phyloP scores from a whole-genome alignment of 2,329 filamentous ascomycete species.

The Neopestalotiopsis clavispora region DNA sequence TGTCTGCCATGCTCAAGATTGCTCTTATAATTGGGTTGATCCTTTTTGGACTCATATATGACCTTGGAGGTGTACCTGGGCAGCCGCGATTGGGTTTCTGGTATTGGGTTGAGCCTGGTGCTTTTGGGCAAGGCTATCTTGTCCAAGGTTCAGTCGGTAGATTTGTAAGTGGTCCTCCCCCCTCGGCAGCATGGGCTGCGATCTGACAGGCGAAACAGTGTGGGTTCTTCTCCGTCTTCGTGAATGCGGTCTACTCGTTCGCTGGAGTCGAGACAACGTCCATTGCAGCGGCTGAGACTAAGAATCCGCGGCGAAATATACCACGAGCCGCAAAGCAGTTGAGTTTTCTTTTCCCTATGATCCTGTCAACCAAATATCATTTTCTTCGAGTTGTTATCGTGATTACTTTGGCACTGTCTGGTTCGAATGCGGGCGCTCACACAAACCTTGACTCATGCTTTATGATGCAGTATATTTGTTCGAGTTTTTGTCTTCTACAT shows the following conservation, averaged over 20 bases:
- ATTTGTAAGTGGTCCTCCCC: constrained; percentile 31
- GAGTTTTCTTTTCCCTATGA: background rate
- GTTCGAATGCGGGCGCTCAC: background rate
- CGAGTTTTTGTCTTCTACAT: constrained; percentile 23
- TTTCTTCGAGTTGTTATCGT: background rate
- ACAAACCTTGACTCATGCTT: background rate
- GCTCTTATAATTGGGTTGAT: constrained; percentile 53
- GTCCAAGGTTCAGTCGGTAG: constrained; percentile 35
- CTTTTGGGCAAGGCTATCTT: constrained; percentile 48
- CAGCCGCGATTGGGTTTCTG: constrained; percentile 54
- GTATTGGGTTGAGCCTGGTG: constrained; percentile 55
- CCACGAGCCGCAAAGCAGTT: constrained; percentile 33
- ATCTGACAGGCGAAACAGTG: background rate
- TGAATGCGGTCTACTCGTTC: constrained; percentile 33
- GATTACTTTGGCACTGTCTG: background rate
- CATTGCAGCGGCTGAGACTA: constrained; percentile 42
- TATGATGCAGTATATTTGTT: constrained; percentile 13
- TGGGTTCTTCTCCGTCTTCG: constrained; percentile 41
- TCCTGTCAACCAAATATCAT: background rate
- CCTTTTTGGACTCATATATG: constrained; percentile 52
- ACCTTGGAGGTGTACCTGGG: constrained; percentile 54
- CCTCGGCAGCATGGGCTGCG: background rate
- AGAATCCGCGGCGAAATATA: constrained; percentile 41
- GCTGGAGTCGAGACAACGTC: constrained; percentile 40
- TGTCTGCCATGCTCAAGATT: constrained; percentile 18